Conservation (phyloP, 768 basidiomycete species). For the Pleurotus eryngii region DNA sequence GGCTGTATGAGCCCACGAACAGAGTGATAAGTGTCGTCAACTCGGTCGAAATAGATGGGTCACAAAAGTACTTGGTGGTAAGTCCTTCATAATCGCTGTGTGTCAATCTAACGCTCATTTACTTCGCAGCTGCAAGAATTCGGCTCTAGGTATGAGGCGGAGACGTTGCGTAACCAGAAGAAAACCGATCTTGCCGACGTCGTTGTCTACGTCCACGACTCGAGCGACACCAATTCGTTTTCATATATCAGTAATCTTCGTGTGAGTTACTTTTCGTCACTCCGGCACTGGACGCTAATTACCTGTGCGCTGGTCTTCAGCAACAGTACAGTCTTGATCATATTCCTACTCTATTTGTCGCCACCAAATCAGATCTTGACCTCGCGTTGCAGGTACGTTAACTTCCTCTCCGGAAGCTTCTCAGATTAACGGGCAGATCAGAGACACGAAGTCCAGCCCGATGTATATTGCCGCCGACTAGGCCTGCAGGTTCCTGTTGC, state of each 20-base stretch:
- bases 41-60: constrained; percentile 89
- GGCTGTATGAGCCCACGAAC: constrained; percentile 83
- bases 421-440: constrained; percentile 25
- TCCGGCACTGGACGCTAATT: constrained; percentile 5
- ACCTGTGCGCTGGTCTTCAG: constrained; percentile 34
- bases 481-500: constrained; percentile 92
- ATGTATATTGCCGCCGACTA: constrained; percentile 90
- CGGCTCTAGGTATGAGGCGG: constrained; percentile 92
- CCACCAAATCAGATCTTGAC: constrained; percentile 98
- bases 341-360: constrained; percentile 94
- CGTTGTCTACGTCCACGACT: constrained; percentile 94
- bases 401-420: neutral
- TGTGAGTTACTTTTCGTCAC: constrained; percentile 37
- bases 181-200: constrained; percentile 93
- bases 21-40: constrained; percentile 92
- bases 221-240: constrained; percentile 98
- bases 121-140: constrained; percentile 85
- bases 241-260: constrained; percentile 96
- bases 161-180: constrained; percentile 83
- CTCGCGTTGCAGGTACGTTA: constrained; percentile 82
- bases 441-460: constrained; percentile 98
- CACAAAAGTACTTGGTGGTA: constrained; percentile 95
- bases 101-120: neutral
- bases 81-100: constrained; percentile 29
- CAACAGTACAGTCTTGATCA: constrained; percentile 97